Conservation (phyloP, 164 flowering plant genomes). For the Annona cherimola region DNA sequence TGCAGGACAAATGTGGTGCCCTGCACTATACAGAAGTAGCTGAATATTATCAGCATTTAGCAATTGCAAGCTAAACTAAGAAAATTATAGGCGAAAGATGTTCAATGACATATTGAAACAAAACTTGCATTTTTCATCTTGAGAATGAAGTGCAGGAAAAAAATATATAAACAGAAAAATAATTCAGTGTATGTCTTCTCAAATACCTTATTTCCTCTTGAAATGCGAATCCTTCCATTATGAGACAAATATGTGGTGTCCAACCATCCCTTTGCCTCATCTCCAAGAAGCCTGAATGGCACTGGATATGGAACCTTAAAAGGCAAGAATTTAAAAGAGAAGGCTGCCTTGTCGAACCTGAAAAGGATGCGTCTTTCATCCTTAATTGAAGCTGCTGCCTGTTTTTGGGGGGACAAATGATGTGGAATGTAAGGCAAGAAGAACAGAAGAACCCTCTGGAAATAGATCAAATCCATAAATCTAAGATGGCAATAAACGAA, state of each 20-base stretch:
- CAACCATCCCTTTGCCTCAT: conserved; percentile 98
- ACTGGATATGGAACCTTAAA: conserved; percentile 98
- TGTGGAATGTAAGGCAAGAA: not conserved
- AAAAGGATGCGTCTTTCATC: conserved; percentile 83
- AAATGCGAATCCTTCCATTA: conserved; percentile 85
- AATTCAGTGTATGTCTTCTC: not conserved
- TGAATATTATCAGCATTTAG: conserved; percentile 26
- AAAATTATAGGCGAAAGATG: not conserved
- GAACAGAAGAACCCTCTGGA: not conserved
- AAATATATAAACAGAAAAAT: not conserved
- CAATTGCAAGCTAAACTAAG: not conserved
- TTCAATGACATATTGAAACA: not conserved
- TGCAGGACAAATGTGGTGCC: conserved; percentile 98
- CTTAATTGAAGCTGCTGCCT: conserved; percentile 81
- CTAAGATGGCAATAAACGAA: not conserved
- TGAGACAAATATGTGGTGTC: conserved; percentile 84
- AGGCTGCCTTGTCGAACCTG: conserved; percentile 85
- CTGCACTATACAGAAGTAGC: conserved; percentile 70
- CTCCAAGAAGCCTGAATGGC: conserved; percentile 92
- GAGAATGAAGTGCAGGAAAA: not conserved
- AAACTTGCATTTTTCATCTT: not conserved
- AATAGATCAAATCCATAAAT: not conserved
- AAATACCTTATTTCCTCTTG: conserved; percentile 90
- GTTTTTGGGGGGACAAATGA: conserved; percentile 1
- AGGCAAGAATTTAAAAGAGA: conserved; percentile 86